These are phyloP conservation scores for Litchi chinensis DNA, from an alignment of 345 rosid species.

Conservation along the genomic window DNA sequence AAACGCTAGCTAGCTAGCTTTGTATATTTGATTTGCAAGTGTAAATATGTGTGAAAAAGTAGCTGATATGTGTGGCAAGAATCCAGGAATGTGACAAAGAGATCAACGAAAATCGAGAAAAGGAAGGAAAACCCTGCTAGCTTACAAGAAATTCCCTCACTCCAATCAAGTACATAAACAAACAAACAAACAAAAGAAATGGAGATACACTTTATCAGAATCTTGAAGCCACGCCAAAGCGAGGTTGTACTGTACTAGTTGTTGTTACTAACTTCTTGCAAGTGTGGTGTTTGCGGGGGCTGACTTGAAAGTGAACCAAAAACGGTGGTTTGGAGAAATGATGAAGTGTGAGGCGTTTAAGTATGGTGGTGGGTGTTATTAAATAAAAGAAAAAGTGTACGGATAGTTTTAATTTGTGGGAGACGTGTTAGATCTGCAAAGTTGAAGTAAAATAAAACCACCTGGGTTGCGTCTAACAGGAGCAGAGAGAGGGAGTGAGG, in stretches of 20 bases:
- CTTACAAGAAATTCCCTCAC: neutral
- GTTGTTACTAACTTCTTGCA: no score
- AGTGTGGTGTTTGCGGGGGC: neutral
- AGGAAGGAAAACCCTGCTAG: slow-evolving; percentile 1
- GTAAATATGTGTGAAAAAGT: neutral
- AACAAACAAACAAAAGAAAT: neutral
- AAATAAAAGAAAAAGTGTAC: neutral
- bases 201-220: neutral
- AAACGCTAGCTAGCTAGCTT: neutral
- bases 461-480: neutral
- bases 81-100: slow-evolving; percentile 20
- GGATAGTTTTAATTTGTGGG: neutral
- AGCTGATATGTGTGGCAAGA: neutral
- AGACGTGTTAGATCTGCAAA: slow-evolving; percentile 31
- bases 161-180: neutral
- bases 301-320: slow-evolving; percentile 5
- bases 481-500: neutral
- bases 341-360: neutral
- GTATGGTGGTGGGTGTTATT: neutral
- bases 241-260: neutral
- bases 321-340: slow-evolving; percentile 5
- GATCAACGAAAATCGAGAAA: neutral
- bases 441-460: neutral
- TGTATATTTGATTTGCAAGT: neutral
- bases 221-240: neutral